Conservation (phyloP, 164 flowering plant genomes). For the Vitis vinifera region DNA sequence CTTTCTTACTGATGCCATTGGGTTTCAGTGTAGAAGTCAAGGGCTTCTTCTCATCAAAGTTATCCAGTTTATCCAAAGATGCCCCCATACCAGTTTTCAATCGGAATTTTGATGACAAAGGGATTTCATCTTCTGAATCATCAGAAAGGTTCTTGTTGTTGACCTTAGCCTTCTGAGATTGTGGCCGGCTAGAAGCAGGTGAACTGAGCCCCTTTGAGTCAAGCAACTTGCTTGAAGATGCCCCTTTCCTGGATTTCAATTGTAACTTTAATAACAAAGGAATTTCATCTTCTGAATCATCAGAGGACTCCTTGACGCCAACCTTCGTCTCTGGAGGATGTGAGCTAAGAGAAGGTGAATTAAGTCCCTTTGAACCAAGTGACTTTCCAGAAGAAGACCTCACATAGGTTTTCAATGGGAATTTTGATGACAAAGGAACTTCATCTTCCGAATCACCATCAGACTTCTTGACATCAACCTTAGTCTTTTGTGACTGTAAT, state of each 20-base stretch:
- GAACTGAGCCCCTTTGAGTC: background rate
- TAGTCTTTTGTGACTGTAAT: conserved; percentile 7
- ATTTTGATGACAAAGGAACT: conserved; percentile 56
- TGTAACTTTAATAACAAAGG: background rate
- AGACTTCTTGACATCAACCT: conserved; percentile 11
- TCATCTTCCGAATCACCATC: conserved; percentile 79
- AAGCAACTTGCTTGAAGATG: background rate
- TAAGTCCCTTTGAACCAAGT: conserved; percentile 16
- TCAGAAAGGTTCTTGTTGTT: no score
- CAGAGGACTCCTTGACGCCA: conserved; percentile 8
- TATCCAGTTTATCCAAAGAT: no score
- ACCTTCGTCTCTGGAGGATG: conserved; percentile 14
- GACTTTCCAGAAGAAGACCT: conserved; percentile 39
- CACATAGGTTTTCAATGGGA: conserved; percentile 33
- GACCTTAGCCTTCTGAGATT: no score
- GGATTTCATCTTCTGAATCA: no score
- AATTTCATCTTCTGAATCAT: conserved; percentile 4
- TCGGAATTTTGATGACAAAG: no score
- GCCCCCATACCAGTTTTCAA: no score
- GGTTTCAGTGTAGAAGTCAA: conserved; percentile 42
- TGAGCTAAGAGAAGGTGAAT: conserved; percentile 16
- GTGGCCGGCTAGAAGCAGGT: no score
- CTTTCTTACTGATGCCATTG: conserved; percentile 60
- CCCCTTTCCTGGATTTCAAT: background rate
- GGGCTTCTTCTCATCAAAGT: conserved; percentile 49